Conservation (phyloP, 2,329 filamentous ascomycete species). For the Seiridium unicorne region DNA sequence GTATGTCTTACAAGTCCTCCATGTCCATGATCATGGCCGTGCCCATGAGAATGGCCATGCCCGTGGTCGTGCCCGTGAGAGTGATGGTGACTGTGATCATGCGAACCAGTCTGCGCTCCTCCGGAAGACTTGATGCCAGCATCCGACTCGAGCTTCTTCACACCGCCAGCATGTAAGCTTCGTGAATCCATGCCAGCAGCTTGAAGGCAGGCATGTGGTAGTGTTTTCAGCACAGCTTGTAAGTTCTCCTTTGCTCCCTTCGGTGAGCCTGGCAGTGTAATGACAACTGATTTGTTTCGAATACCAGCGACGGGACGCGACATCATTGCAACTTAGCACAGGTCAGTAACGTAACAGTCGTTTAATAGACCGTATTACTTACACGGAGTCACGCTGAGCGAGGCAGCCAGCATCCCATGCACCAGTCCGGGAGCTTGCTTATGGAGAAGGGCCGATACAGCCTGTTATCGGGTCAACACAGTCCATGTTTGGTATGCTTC, state of each 20-base stretch:
- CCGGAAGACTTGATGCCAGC: constrained; percentile 57
- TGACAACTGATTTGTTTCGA: constrained; percentile 74
- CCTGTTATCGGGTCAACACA: constrained; percentile 45
- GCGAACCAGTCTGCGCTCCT: constrained; percentile 23
- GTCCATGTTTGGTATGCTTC: not conserved
- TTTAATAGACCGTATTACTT: constrained; percentile 32
- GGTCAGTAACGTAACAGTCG: constrained; percentile 7
- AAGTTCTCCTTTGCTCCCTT: constrained; percentile 95
- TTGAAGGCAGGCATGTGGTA: constrained; percentile 93
- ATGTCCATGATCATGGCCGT: constrained; percentile 60
- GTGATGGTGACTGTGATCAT: constrained; percentile 36
- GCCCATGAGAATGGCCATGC: constrained; percentile 50
- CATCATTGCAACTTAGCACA: constrained; percentile 82
- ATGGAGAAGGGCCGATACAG: constrained; percentile 75
- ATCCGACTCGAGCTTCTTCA: constrained; percentile 80
- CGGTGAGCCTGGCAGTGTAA: constrained; percentile 90
- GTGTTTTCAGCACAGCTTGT: constrained; percentile 79
- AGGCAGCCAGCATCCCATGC: constrained; percentile 91
- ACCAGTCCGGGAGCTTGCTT: constrained; percentile 86
- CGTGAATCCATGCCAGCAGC: constrained; percentile 82
- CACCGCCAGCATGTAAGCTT: constrained; percentile 73
- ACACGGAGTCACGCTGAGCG: constrained; percentile 87
- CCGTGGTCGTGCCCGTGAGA: constrained; percentile 55
- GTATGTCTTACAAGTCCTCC: constrained; percentile 73
- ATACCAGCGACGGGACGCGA: constrained; percentile 89